Evolutionary conservation across 2,329 filamentous ascomycete genomes (phyloP), one percentile per base, ranked within the genome.

Genomic region (Ramularia endophylla): DNA sequence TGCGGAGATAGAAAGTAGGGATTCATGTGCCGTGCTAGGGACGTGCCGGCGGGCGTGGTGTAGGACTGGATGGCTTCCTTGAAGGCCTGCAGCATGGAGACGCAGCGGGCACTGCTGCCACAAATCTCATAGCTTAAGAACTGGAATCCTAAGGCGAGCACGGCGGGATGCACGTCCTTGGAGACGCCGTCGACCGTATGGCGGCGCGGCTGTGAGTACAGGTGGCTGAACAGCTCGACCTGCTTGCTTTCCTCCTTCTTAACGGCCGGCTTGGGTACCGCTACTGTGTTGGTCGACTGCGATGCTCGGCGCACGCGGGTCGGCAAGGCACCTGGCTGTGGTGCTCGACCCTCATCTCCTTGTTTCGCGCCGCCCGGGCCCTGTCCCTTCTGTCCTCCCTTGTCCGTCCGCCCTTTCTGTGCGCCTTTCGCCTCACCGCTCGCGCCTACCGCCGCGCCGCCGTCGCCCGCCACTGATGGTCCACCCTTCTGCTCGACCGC

Each of bases 41-140:
- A 89, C 43, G 83, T 88, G 29, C 85, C 84, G 18, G 81, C 73
- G 4, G 92, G 92, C 1, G 90, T 97, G 34, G 80, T 85, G 65
- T 98, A 98, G n/a, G 86, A 82, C 58, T 87, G 79, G 49, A 98
- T 90, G 49, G 97, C 86, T 81, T 94, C 56, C 63, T 94, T 94
- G 62, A 98, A 94, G 2, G 87, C 88, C 51, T 92, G 68, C 33
- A 98, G 70, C 55, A 88, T 97, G 22, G 87, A 85, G 49, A 95
- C 83, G 56, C 94, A 82, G 50, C 92, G 78, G 32, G 87, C 85
- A 62, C 85, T 94, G 60, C 87, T 94, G 52, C 94, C 92, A 56
- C 85, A 88, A 44, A 98, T 80, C 27, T 81, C 77, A 65, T 95
- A 97, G 46, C 81, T 82, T 55, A 83, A 85, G 75, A 97, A 88